Conservation (phyloP, 2,329 filamentous ascomycete species). For the Bipolaris bicolor region DNA sequence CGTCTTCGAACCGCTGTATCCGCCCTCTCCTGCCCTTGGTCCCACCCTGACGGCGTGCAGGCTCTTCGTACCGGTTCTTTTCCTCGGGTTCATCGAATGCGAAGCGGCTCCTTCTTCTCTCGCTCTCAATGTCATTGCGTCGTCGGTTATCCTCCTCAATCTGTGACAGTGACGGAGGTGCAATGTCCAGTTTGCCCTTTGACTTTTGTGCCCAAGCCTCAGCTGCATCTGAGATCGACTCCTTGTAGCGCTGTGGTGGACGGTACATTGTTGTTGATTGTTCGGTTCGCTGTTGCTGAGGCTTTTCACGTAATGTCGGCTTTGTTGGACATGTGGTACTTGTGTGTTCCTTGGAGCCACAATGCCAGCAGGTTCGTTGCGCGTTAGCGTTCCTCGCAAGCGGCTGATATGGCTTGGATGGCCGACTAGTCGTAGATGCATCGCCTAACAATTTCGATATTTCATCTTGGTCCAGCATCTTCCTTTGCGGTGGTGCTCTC, state of each 20-base stretch:
- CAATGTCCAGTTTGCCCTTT: constrained; percentile 21
- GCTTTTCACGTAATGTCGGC: constrained; percentile 31
- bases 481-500: constrained; percentile 21
- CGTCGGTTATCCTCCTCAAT: constrained; percentile 25
- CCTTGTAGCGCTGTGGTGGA: constrained; percentile 18
- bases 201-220: constrained; percentile 34
- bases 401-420: constrained; percentile 28
- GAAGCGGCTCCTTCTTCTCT: constrained; percentile 37
- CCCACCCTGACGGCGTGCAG: constrained; percentile 33
- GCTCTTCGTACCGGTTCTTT: constrained; percentile 41
- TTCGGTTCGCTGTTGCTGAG: constrained; percentile 11
- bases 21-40: constrained; percentile 25
- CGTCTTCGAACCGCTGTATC: constrained; percentile 32
- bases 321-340: constrained; percentile 34
- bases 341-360: constrained; percentile 33
- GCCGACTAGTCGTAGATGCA: constrained; percentile 10
- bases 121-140: constrained; percentile 25
- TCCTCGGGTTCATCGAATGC: constrained; percentile 28
- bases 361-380: constrained; percentile 40
- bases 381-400: constrained; percentile 31
- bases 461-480: constrained; percentile 38
- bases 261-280: constrained; percentile 14
- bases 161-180: constrained; percentile 15
- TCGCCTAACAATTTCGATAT: constrained; percentile 34
- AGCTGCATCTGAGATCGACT: constrained; percentile 35